Conservation (phyloP, 2,329 filamentous ascomycete species). For the Sordariomycetes sp. region DNA sequence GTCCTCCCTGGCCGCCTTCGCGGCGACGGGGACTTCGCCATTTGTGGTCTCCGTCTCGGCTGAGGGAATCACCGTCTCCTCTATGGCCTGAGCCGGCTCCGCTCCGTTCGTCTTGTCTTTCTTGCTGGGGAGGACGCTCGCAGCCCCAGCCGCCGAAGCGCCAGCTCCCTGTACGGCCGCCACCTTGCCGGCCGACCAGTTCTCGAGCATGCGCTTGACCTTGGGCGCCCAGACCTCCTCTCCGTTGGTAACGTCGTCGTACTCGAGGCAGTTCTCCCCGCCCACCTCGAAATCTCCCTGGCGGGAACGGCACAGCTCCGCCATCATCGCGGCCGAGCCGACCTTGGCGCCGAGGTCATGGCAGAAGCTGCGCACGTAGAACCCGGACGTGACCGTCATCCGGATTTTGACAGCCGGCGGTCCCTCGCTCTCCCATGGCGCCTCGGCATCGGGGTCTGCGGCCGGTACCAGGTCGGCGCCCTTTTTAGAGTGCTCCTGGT, state of each 20-base stretch:
- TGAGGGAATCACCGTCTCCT: neutral
- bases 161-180: neutral
- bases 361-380: slow-evolving; percentile 90
- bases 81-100: neutral
- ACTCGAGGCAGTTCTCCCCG: slow-evolving; percentile 64
- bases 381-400: slow-evolving; percentile 90
- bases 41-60: slow-evolving; percentile 1
- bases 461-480: slow-evolving; percentile 44
- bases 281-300: slow-evolving; percentile 73
- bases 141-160: too few species aligned
- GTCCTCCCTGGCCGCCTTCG: slow-evolving; percentile 11
- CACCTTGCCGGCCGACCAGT: slow-evolving; percentile 20
- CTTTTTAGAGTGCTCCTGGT: slow-evolving; percentile 12
- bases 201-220: slow-evolving; percentile 38
- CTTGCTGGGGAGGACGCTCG: neutral
- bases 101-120: neutral
- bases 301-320: slow-evolving; percentile 65
- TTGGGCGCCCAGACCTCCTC: slow-evolving; percentile 77
- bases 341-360: slow-evolving; percentile 83
- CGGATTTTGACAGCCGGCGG: slow-evolving; percentile 73
- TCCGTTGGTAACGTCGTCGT: slow-evolving; percentile 62
- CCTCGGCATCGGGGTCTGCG: slow-evolving; percentile 33
- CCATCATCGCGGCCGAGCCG: slow-evolving; percentile 76
- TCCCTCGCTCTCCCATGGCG: slow-evolving; percentile 48
- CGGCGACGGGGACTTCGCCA: slow-evolving; percentile 5